Evolutionary conservation across 306 rosid species (phyloP), one percentile per base, ranked within the genome.

Genomic region (Prunus mume): DNA sequence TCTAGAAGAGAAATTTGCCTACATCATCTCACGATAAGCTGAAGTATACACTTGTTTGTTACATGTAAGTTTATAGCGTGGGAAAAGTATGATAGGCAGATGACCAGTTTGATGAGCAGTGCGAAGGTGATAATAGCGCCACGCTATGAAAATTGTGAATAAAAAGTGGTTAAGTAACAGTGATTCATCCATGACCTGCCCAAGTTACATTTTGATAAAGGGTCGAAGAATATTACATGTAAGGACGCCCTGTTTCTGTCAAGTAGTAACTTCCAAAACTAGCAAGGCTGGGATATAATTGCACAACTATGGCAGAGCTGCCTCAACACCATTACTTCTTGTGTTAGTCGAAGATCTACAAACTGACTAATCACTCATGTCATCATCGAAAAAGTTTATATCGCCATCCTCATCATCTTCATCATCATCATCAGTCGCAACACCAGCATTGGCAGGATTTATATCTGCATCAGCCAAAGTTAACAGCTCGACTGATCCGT

Each of bases 321-420:
- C 74, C 49, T 70, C 38, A 30, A 46, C 51, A 18, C 41, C 64
- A 50, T 66, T 41, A 20, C 28, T 15, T 41, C 8, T 66, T 57
- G 54, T 10, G 80, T 78, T 68, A 66, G 61, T 61, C 65, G 76
- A 15, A 74, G 79, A 13, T 79, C 27, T 60, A 64, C 55, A 78
- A 57, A 65, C 61, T 47, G 64, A 71, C 79, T 85, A 87, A 66
- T 90, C 97, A 77, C 96, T 90, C 74, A 88, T 49, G 73, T 87
- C 92, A 86, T 87, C 87, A 7, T 84, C 89, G 73, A 90, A 90
- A 80, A 89, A 94, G 83, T 92, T 88, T 38, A 94, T 68, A 78
- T 88, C 90, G 30, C 89, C 93, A 47, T 88, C 73, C 0, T 57
- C 80, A 49, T 89, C 96, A 19, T 90, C 85, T 28, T 87, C 77